Percentiles rank a stretch among this genome's conserved stretches.
Conservation (phyloP, 2,329 filamentous ascomycete genomes). For the Ilyonectria robusta region DNA sequence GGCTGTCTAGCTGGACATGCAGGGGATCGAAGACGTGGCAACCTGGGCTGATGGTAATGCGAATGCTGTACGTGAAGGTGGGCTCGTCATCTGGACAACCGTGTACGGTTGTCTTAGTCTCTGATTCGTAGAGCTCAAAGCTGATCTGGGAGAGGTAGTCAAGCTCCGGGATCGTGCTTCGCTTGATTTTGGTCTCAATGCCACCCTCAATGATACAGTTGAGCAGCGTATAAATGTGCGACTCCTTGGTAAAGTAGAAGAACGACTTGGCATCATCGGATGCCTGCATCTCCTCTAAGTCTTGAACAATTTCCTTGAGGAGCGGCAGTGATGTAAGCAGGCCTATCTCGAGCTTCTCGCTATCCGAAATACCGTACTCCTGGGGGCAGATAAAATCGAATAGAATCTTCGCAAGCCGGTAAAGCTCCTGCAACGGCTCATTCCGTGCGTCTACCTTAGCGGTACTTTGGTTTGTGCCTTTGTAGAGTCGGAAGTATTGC, state of each 20-base stretch:
- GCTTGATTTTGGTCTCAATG: slow-evolving; percentile 95
- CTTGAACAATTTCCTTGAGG: slow-evolving; percentile 95
- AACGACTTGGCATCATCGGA: slow-evolving; percentile 95
- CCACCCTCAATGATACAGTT: slow-evolving; percentile 99
- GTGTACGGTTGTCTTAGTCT: slow-evolving; percentile 73
- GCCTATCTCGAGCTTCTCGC: slow-evolving; percentile 98
- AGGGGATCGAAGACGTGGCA: slow-evolving; percentile 97
- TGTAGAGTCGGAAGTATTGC: slow-evolving; percentile 92
- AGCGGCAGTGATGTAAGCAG: slow-evolving; percentile 93
- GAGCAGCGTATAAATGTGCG: slow-evolving; percentile 96
- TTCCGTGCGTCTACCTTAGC: slow-evolving; percentile 88
- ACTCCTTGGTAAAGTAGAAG: slow-evolving; percentile 99
- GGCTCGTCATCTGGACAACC: slow-evolving; percentile 67
- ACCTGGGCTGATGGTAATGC: slow-evolving; percentile 94
- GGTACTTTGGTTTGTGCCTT: slow-evolving; percentile 76
- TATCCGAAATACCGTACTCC: slow-evolving; percentile 96
- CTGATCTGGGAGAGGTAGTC: slow-evolving; percentile 98
- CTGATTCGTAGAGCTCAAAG: slow-evolving; percentile 97
- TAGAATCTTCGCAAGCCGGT: slow-evolving; percentile 92
- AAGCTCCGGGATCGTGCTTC: slow-evolving; percentile 94
- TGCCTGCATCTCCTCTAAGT: slow-evolving; percentile 97
- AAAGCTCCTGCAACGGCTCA: slow-evolving; percentile 91
- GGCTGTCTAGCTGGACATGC: slow-evolving; percentile 95
- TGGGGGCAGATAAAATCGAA: slow-evolving; percentile 99
- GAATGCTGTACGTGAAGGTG: slow-evolving; percentile 93